phyloP scores from a whole-genome alignment of 2,329 filamentous ascomycete species.

The Trichoderma cornu-damae region DNA sequence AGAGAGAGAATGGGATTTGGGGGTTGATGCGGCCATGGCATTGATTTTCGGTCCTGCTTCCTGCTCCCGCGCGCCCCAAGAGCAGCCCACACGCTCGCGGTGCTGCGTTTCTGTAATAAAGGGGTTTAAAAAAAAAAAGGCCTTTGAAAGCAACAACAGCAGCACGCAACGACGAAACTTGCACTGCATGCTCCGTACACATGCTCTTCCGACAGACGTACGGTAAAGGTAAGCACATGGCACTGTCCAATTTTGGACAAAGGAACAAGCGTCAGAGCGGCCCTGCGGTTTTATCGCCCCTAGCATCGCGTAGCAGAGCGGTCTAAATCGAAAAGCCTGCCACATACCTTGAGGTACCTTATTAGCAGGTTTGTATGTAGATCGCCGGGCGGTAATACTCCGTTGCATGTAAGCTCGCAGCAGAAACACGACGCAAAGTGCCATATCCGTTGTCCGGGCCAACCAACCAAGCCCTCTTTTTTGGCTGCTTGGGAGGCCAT shows the following conservation, averaged over 20 bases:
- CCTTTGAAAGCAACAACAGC: background rate
- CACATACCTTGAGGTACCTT: too few species aligned
- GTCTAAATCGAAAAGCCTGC: background rate
- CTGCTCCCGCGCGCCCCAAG: slow-evolving; percentile 4
- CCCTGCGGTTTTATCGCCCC: background rate
- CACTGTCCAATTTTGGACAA: too few species aligned
- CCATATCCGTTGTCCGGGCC: background rate
- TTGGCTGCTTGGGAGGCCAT: background rate
- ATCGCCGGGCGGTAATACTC: background rate
- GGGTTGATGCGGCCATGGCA: background rate
- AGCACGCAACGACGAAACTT: slow-evolving; percentile 2
- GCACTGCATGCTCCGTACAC: background rate
- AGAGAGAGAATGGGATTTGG: background rate
- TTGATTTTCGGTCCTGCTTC: background rate
- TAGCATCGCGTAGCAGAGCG: background rate
- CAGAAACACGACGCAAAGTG: background rate
- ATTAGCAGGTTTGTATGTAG: too few species aligned
- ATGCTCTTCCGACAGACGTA: too few species aligned
- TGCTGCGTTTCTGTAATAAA: background rate
- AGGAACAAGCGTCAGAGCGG: too few species aligned
- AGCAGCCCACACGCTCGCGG: slow-evolving; percentile 1
- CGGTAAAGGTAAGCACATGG: too few species aligned
- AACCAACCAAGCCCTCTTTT: too few species aligned
- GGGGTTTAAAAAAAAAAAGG: background rate
- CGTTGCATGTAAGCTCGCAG: background rate